A percentile compares a stretch with the other conserved stretches of the same genome.
These are phyloP conservation scores for Lunularia cruciata DNA, from an alignment of 225 moss, liverwort and hornwort genomes.

Conservation along the genomic window DNA sequence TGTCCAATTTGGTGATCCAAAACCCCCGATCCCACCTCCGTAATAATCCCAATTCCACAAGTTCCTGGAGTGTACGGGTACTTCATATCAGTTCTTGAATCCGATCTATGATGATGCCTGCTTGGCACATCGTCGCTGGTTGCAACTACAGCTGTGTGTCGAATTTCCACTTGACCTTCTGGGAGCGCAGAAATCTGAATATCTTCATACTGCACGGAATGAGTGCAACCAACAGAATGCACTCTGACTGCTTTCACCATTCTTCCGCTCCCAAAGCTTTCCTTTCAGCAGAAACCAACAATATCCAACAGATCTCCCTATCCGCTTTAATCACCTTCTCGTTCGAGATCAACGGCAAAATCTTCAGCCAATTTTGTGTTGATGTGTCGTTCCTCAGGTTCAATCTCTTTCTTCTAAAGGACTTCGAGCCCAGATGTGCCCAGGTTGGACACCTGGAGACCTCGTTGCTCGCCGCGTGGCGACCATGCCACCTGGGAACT, in stretches of 20 bases:
- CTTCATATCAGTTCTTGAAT: neutral
- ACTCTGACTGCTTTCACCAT: conserved; percentile 57
- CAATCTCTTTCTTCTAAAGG: no score
- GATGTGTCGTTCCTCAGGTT: no score
- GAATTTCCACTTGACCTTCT: conserved; percentile 48
- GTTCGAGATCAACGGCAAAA: no score
- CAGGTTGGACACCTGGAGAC: neutral
- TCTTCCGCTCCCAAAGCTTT: no score
- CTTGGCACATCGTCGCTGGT: conserved; percentile 40
- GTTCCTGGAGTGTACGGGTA: conserved; percentile 40
- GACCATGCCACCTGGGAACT: neutral
- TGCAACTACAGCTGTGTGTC: conserved; percentile 46
- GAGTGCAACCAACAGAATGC: conserved; percentile 39
- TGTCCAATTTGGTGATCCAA: conserved; percentile 51
- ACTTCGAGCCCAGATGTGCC: no score
- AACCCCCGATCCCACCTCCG: conserved; percentile 48
- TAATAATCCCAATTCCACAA: conserved; percentile 49
- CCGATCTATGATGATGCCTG: conserved; percentile 9
- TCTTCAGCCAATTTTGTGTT: no score
- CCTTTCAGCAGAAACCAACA: no score
- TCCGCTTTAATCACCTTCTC: no score
- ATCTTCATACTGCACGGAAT: conserved; percentile 47
- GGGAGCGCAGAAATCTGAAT: conserved; percentile 50
- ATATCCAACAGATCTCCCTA: no score
- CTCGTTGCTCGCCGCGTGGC: neutral